Base-by-base conservation (phyloP, 1,284 basidiomycete species). In the Vanrija sp. region DNA sequence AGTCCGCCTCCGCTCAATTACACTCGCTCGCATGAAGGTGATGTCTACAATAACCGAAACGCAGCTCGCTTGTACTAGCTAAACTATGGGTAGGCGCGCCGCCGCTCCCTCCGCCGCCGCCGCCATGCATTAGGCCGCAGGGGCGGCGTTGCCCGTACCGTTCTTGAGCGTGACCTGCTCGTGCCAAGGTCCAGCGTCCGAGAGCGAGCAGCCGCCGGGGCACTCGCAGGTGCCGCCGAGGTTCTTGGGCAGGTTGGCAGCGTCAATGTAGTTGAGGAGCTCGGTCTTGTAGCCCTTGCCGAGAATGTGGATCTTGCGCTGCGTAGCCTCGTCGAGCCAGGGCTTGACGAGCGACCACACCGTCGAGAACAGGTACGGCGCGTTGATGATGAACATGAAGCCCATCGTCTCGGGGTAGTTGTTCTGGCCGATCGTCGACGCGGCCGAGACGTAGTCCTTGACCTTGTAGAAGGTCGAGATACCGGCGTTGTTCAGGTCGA, bases 261-360 rank as follows among this genome's bases (percentile, higher is more conserved):
- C 78, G 4, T 87, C 84, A 69, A 98, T 93, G 80, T 95, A 89
- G 59, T 82, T 77, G 60, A 88, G 72, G 52, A 96, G 76, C 72
- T 82, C 82, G 15, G 81, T 81, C 71, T 89, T 87, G 64, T 76
- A 78, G 48, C 65, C 68, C 46, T 78, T 76, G 35, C 87, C 84
- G 47, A 94, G 73, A 68, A 97, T 92, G 64, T 85, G 82, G 72
- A 96, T 93, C 83, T 98, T 98, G 62, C 83, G 81, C 46, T 92
- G 91, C 20, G 94, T 98, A 36, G 94, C 94, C 65, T 88, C 86
- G 78, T 98, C 95, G 64, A 98, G 81, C 91, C 91, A 98, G 8
- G 84, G 85, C 79, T 93, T 96, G 79, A 98, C 84, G 64, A 93
- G 78, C 25, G 79, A 77, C 95, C 95, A 98, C 39, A 96, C 87